A percentile compares a stretch with the other conserved stretches of the same genome.
phyloP scores from a whole-genome alignment of 2,329 filamentous ascomycete genomes.

The Xylariaceae sp. region DNA sequence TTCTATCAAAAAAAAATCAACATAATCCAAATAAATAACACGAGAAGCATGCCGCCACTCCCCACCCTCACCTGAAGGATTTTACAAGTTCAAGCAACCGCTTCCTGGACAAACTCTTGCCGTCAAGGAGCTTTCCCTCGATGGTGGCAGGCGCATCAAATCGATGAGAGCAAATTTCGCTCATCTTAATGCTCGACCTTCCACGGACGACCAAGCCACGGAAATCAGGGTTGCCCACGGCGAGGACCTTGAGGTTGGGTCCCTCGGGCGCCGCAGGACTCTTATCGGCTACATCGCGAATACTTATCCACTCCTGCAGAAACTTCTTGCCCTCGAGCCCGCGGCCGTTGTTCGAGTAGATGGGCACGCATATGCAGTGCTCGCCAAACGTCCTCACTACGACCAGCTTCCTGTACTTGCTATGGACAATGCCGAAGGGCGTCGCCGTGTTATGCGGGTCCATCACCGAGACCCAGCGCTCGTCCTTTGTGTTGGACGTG shows the following conservation, averaged over 20 bases:
- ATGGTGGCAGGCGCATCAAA: constrained; percentile 24
- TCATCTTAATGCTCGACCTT: constrained; percentile 24
- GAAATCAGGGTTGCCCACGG: constrained; percentile 7
- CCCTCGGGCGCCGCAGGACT: constrained; percentile 14
- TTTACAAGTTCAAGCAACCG: constrained; percentile 8
- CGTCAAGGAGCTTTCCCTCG: constrained; percentile 19
- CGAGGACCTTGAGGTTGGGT: constrained; percentile 12
- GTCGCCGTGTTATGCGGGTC: constrained; percentile 28
- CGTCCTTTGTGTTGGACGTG: constrained; percentile 3
- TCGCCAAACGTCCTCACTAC: constrained; percentile 23
- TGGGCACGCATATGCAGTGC: constrained; percentile 26
- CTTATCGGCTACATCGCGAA: constrained; percentile 22
- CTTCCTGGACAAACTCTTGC: neutral
- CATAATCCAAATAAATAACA: neutral
- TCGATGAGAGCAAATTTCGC: constrained; percentile 21
- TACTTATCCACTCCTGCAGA: constrained; percentile 22
- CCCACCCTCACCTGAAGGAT: neutral
- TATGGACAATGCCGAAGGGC: constrained; percentile 25
- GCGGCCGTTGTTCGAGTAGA: constrained; percentile 26
- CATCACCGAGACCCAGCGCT: constrained; percentile 12
- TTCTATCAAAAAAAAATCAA: too few species aligned
- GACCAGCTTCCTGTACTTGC: constrained; percentile 30
- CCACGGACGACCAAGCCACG: constrained; percentile 14
- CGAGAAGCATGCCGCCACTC: neutral
- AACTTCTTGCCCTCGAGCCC: constrained; percentile 23